Evolutionary conservation across 495 filamentous ascomycete species (phyloP).

Genomic region (Tuber borchii): DNA sequence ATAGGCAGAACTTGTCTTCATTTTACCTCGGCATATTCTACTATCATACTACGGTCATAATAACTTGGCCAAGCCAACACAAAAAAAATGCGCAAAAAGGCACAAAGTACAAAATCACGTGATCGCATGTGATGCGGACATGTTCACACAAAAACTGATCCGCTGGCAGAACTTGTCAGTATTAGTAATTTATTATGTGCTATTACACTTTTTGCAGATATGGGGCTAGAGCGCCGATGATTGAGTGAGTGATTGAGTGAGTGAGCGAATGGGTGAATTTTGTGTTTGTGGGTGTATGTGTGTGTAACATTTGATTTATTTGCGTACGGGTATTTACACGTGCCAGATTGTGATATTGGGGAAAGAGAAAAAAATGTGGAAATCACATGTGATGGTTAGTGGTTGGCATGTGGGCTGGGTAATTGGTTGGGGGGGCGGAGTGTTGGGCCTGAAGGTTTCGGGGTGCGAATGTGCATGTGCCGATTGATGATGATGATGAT

Average conservation of each 20-base stretch:
- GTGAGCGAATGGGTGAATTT: not conserved
- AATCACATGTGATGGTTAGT: not conserved
- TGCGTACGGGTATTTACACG: not conserved
- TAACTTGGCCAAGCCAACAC: too few species aligned
- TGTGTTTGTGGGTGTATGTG: not conserved
- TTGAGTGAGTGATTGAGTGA: too few species aligned
- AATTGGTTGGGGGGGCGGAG: not conserved
- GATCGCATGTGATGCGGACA: not conserved
- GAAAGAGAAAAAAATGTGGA: not conserved
- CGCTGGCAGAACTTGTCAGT: not conserved
- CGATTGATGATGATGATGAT: too few species aligned
- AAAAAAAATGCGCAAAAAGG: not conserved
- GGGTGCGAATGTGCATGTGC: not conserved
- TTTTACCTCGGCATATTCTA: too few species aligned
- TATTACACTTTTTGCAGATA: too few species aligned
- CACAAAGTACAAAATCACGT: constrained; percentile 3
- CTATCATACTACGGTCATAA: too few species aligned
- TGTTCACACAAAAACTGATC: not conserved
- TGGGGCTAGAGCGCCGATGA: not conserved
- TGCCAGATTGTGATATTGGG: not conserved
- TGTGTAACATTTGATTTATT: not conserved
- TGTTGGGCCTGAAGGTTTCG: not conserved
- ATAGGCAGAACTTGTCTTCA: too few species aligned
- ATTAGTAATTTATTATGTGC: not conserved
- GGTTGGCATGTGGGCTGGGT: not conserved